Percentiles rank a stretch among this genome's conserved stretches.
Conservation (phyloP, 768 basidiomycete species). For the Infundibulicybe gibba region DNA sequence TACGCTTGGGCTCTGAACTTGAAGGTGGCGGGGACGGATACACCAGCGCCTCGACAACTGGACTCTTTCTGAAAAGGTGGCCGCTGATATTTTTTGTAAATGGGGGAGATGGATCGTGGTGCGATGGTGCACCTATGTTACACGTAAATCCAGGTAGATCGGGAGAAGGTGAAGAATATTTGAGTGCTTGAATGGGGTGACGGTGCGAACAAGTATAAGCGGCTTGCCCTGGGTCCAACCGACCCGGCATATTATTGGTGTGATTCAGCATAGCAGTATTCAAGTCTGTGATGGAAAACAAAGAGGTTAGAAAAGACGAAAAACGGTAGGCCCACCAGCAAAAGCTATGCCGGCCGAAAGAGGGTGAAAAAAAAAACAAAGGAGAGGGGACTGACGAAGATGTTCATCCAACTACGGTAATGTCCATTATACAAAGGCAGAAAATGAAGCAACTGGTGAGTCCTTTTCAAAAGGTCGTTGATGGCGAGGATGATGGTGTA, state of each 20-base stretch:
- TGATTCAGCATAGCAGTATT: constrained; percentile 7
- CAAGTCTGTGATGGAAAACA: constrained; percentile 9
- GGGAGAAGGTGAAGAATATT: constrained; percentile 7
- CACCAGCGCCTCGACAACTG: no score
- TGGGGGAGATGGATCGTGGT: neutral
- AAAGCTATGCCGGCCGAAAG: neutral
- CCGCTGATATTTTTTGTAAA: no score
- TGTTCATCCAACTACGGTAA: constrained; percentile 10
- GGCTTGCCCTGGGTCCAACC: constrained; percentile 1
- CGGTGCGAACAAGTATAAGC: constrained; percentile 4
- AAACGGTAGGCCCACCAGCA: neutral
- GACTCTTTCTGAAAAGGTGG: no score
- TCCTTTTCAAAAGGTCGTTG: constrained; percentile 2
- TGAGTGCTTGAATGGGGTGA: neutral
- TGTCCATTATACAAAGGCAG: constrained; percentile 5
- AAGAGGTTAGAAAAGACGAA: constrained; percentile 2
- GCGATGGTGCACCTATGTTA: constrained; percentile 6
- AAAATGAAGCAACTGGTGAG: neutral
- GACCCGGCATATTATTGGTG: constrained; percentile 7
- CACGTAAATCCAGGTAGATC: constrained; percentile 9
- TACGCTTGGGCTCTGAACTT: no score
- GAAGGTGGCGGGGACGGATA: no score
- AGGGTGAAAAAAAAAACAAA: constrained; percentile 8
- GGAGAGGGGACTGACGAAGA: constrained; percentile 8
- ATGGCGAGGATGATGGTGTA: constrained; percentile 9